Base-by-base conservation (phyloP, 148 eudicot species). In the Limonium bicolor region DNA sequence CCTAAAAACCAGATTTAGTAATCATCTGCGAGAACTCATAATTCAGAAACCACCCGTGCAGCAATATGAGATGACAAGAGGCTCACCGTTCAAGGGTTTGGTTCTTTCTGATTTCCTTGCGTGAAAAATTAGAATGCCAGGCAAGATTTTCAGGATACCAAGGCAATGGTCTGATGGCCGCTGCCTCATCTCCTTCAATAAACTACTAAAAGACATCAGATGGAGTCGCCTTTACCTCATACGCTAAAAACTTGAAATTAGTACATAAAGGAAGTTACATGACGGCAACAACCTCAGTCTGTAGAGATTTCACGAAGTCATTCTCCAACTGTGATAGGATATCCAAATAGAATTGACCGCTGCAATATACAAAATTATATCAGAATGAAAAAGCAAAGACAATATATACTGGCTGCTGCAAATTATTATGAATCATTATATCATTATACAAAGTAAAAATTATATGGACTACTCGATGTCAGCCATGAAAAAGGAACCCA, bases 101-200 rank as follows among this genome's bases (percentile, higher is more conserved):
- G 54, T 79, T 90, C 72, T 84, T 84, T 51, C 99, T 73, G 60
- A 90, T 59, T 71, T 90, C 87, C 56, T 68, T 80, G 32, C 99
- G 63, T 27, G 99, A 90, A 63, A 64, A 90, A 56, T 76, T 78
- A 20, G 99, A 84, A 65, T 90, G 99, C 99, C 99, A 90, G 21
- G 99, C 99, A 26, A 84, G 74, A 69, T 80, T 84, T 49, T 78
- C 80, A 2, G 99, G 99, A 66, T 80, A 90, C 99, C 99, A 90
- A 42, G 88, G 85, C 62, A 90, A 58, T 22, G 95, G 85, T 60
- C 65, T 66, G 20, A 90, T 58, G 47, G 88, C 87, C 53, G 60
- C 84, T 46, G 77, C 70, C 63, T 84, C 99, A 56, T 55, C 70
- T 43, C 68, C 82, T 56, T 76, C 93, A 26, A 65, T 49, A 46